Base-by-base conservation (phyloP, 306 rosid species). In the Lupinus albus region DNA sequence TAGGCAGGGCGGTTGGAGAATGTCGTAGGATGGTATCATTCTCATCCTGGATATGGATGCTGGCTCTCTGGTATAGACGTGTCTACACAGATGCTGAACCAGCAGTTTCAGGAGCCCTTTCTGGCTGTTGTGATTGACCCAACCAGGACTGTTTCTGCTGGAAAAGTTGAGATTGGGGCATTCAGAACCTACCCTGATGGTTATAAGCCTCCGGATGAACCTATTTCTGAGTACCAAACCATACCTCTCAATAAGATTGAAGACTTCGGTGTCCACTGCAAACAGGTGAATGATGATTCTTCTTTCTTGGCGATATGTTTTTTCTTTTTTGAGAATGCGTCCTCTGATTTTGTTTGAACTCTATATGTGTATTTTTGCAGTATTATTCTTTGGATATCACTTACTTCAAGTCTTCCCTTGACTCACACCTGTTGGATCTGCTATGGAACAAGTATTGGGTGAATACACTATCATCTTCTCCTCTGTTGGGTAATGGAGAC, bases 11-110 rank as follows among this genome's bases (percentile, higher is more conserved):
- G 97, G 16, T 71, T 94, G 85, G 99, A 94, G 78, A 94, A 94
- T 72, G 99, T 68, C 56, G 96, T 94, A 47, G 99, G 99, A 10
- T 90, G 99, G 99, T 94, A 94, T 74, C 99, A 94, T 77, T 94
- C 99, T 73, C 99, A 94, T 41, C 99, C 99, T 51, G 97, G 96
- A 20, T 94, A 94, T 32, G 99, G 99, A 35, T 94, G 97, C 79
- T 94, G 99, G 99, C 89, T 94, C 14, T 94, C 96, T 13, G 99
- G 99, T 30, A 94, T 94, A 58, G 99, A 94, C 76, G 97, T 94
- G 36, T 82, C 96, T 0, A 94, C 99, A 4, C 99, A 94, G 82
- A 94, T 94, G 96, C 58, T 90, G 33, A 94, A 90, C 75, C 99
- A 90, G 79, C 90, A 85, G 75, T 90, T 21, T 81, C 99, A 90